phyloP scores from a whole-genome alignment of 768 basidiomycete genomes.

The Boletus subparvulus region DNA sequence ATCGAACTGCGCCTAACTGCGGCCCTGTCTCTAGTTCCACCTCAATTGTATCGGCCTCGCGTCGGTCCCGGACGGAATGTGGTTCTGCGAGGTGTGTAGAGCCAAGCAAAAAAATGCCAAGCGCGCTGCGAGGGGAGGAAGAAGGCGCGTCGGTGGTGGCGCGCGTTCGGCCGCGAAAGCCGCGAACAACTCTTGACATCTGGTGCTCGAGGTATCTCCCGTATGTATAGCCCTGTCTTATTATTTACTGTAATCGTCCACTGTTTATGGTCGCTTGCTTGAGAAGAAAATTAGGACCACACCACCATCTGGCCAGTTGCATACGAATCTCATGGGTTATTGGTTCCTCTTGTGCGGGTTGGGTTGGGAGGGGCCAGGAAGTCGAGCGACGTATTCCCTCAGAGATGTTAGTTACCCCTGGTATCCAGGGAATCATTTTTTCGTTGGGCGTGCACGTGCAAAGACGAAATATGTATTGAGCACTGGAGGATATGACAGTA shows the following conservation, averaged over 20 bases:
- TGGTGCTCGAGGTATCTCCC: neutral
- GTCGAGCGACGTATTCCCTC: no score
- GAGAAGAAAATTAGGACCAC: neutral
- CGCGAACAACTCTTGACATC: conserved; percentile 29
- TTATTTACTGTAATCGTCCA: conserved; percentile 25
- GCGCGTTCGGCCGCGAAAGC: conserved; percentile 31
- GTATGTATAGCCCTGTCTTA: conserved; percentile 21
- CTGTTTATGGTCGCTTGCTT: neutral
- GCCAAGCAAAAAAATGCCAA: conserved; percentile 50
- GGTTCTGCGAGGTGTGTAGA: conserved; percentile 74
- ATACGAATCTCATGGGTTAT: no score
- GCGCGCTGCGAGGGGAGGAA: conserved; percentile 53
- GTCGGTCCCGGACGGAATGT: conserved; percentile 64
- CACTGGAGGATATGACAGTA: neutral
- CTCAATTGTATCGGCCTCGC: conserved; percentile 69
- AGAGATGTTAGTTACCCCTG: no score
- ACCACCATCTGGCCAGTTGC: neutral
- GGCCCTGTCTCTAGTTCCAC: conserved; percentile 60
- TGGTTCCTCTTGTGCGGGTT: no score
- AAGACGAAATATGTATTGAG: no score
- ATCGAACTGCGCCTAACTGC: conserved; percentile 9
- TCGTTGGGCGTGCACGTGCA: no score
- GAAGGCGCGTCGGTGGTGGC: conserved; percentile 45
- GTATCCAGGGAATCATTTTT: no score
- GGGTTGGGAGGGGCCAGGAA: no score